These are phyloP conservation scores for Globisporangium cederbergense DNA, from an alignment of 352 stramenopile genomes.

Conservation along the genomic window DNA sequence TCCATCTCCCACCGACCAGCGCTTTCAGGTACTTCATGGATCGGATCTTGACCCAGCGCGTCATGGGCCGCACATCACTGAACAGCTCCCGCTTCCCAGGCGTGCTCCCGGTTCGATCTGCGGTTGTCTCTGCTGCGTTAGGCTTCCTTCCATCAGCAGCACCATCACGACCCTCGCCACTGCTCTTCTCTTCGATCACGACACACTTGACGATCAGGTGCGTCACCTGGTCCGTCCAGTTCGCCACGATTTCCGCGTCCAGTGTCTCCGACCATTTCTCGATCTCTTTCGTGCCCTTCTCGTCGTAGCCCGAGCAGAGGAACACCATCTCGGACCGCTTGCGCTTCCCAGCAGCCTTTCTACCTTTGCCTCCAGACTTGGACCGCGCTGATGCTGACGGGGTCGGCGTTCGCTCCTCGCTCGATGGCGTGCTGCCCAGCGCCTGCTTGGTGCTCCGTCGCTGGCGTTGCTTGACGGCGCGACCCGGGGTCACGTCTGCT, in stretches of 20 bases:
- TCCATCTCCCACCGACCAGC: slow-evolving; percentile 73
- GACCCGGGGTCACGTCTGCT: slow-evolving; percentile 39
- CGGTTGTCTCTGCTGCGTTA: neutral
- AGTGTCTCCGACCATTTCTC: slow-evolving; percentile 38
- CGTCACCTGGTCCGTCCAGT: slow-evolving; percentile 63
- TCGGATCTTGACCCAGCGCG: slow-evolving; percentile 78
- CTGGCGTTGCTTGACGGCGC: slow-evolving; percentile 23
- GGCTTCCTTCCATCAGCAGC: neutral
- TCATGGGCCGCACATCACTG: slow-evolving; percentile 20
- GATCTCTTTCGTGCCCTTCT: slow-evolving; percentile 38
- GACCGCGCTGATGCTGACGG: neutral
- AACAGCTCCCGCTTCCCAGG: slow-evolving; percentile 52
- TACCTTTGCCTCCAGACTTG: neutral
- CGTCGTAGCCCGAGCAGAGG: slow-evolving; percentile 56
- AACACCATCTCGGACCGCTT: slow-evolving; percentile 44
- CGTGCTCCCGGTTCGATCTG: neutral
- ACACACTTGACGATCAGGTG: slow-evolving; percentile 84
- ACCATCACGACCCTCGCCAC: slow-evolving; percentile 5
- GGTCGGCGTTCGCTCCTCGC: neutral
- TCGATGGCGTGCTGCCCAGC: slow-evolving; percentile 3
- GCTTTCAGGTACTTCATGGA: slow-evolving; percentile 87
- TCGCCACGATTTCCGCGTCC: slow-evolving; percentile 40
- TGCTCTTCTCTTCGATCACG: slow-evolving; percentile 25
- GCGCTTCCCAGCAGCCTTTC: slow-evolving; percentile 14
- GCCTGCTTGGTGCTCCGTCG: slow-evolving; percentile 15